Percentiles rank a stretch among this genome's conserved stretches.
Conservation (phyloP, 441 rosid genomes). For the Euphorbia celastroides region DNA sequence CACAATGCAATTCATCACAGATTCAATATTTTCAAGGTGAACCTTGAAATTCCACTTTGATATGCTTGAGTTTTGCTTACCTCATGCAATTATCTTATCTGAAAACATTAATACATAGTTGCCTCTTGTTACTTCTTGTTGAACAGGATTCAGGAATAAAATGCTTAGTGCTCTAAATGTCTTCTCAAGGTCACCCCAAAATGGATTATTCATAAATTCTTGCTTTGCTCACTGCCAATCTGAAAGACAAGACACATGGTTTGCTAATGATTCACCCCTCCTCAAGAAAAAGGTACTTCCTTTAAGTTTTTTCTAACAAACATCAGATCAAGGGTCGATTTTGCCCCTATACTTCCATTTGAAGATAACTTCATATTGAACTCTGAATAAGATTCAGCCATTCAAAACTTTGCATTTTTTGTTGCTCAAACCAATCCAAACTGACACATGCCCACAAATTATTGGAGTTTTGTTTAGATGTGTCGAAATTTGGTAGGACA, state of each 20-base stretch:
- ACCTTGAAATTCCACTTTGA: background rate
- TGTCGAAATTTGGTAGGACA: no score
- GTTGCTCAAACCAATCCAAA: background rate
- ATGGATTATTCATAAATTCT: constrained; percentile 84
- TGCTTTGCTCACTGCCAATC: constrained; percentile 97
- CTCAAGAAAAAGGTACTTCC: constrained; percentile 53
- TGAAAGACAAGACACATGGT: constrained; percentile 96
- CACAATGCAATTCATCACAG: constrained; percentile 56
- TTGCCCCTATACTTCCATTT: no score
- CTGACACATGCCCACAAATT: background rate
- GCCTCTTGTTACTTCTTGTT: constrained; percentile 13
- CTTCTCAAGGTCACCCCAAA: constrained; percentile 51
- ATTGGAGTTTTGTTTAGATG: background rate
- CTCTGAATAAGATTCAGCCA: background rate
- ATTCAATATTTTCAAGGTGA: constrained; percentile 77
- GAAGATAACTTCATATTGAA: no score
- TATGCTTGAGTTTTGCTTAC: constrained; percentile 3
- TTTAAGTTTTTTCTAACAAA: constrained; percentile 1
- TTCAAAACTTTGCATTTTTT: background rate
- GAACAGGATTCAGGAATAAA: constrained; percentile 72
- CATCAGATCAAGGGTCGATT: background rate
- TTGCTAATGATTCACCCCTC: constrained; percentile 75
- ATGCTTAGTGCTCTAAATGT: constrained; percentile 60
- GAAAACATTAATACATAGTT: background rate
- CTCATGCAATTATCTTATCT: background rate